These are phyloP conservation scores for Syncephalastrum monosporum DNA, from an alignment of 371 early-diverging fungal genomes.

Conservation along the genomic window DNA sequence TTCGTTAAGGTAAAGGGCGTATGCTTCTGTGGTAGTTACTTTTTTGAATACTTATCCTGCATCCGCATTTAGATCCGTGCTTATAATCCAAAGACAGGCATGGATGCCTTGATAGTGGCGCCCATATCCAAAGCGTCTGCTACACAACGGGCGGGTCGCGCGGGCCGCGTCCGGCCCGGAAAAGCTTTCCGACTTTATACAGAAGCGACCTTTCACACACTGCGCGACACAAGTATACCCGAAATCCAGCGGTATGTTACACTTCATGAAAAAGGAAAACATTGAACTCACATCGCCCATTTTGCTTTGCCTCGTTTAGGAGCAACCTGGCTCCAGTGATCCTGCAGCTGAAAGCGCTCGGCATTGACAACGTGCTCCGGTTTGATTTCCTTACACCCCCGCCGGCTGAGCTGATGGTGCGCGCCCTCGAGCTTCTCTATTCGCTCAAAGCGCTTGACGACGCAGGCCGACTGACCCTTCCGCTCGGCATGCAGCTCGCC, in stretches of 20 bases:
- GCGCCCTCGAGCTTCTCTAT: conserved; percentile 66
- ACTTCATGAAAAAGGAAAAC: neutral
- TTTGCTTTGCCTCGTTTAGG: conserved; percentile 15
- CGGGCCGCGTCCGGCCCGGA: conserved; percentile 73
- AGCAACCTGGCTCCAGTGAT: conserved; percentile 62
- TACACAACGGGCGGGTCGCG: conserved; percentile 79
- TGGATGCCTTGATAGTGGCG: conserved; percentile 60
- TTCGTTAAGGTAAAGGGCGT: conserved; percentile 67
- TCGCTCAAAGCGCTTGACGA: conserved; percentile 77
- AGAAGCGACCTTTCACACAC: conserved; percentile 58
- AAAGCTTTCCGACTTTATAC: conserved; percentile 73
- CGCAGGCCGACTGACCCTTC: conserved; percentile 72
- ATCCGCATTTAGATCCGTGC: conserved; percentile 55
- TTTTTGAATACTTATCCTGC: neutral
- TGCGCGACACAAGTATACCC: conserved; percentile 59
- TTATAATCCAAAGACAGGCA: conserved; percentile 62
- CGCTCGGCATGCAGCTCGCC: conserved; percentile 76
- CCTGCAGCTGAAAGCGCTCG: conserved; percentile 73
- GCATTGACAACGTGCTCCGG: conserved; percentile 74
- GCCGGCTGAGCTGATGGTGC: conserved; percentile 66
- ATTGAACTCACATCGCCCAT: neutral
- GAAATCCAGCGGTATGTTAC: conserved; percentile 66
- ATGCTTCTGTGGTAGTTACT: neutral
- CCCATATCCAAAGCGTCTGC: conserved; percentile 75
- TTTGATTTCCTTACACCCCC: conserved; percentile 79